Percentiles rank a stretch among this genome's conserved stretches.
phyloP scores from a whole-genome alignment of 768 basidiomycete genomes.

The Amanita subjunquillea region DNA sequence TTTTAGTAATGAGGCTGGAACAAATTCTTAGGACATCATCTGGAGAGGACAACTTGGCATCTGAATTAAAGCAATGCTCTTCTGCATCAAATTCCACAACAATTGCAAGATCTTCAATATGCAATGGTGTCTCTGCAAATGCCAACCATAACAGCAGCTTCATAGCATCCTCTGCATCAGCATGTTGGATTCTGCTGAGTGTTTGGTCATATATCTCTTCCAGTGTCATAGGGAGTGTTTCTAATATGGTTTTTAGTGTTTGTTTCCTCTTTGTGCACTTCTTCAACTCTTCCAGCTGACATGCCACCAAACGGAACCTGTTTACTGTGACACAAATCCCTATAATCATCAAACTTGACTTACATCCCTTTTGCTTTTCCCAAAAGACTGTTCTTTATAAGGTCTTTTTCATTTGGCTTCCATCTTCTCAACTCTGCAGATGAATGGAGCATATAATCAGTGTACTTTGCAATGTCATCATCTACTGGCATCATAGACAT shows the following conservation, averaged over 20 bases:
- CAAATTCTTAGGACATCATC: not conserved
- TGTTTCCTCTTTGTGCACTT: not conserved
- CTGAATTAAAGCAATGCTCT: not conserved
- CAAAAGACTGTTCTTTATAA: not conserved
- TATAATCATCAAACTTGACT: not conserved
- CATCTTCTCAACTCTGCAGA: not conserved
- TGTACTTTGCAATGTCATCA: not conserved
- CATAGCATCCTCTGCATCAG: constrained; percentile 1
- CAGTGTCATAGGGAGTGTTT: not conserved
- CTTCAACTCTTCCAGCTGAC: not conserved
- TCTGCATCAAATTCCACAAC: not conserved
- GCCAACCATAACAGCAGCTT: not conserved
- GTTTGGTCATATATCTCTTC: not conserved
- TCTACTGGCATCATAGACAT: not conserved
- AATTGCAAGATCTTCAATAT: not conserved
- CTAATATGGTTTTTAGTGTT: not conserved
- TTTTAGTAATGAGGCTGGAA: not conserved
- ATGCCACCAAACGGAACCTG: not conserved
- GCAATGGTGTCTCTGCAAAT: not conserved
- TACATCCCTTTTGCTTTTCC: not conserved
- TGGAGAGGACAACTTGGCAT: not conserved
- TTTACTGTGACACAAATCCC: too few species aligned
- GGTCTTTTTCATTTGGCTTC: not conserved
- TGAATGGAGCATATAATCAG: not conserved
- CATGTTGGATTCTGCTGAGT: not conserved